These are phyloP conservation scores for Senecio squalidus DNA, from an alignment of 140 eudicot genomes.

Conservation along the genomic window DNA sequence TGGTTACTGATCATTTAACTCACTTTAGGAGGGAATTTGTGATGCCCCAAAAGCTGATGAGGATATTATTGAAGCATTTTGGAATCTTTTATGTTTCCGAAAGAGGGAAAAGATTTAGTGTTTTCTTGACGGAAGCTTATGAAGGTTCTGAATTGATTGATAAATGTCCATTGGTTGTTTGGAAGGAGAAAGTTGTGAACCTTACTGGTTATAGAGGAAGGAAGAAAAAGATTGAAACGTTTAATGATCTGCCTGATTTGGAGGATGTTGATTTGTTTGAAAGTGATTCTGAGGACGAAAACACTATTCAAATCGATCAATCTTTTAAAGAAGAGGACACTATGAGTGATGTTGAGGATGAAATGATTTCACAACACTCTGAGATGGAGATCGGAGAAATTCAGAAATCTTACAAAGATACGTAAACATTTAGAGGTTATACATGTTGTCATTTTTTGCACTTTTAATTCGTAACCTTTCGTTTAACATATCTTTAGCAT, in stretches of 20 bases:
- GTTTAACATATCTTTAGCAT: neutral
- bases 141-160: conserved; percentile 78
- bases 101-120: conserved; percentile 88
- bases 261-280: conserved; percentile 48
- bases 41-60: conserved; percentile 42
- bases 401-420: conserved; percentile 47
- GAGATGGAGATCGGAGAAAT: conserved; percentile 82
- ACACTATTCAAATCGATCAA: conserved; percentile 6
- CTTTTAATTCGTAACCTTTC: neutral
- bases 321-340: conserved; percentile 20
- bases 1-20: conserved; percentile 72
- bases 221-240: conserved; percentile 56
- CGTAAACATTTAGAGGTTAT: conserved; percentile 23
- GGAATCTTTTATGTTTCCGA: conserved; percentile 97
- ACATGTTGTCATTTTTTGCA: conserved; percentile 12
- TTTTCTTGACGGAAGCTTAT: conserved; percentile 82
- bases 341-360: conserved; percentile 42
- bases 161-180: conserved; percentile 69
- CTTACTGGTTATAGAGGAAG: conserved; percentile 22
- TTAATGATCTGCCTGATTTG: conserved; percentile 41
- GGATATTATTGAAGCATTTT: conserved; percentile 77
- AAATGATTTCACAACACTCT: conserved; percentile 23
- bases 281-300: conserved; percentile 64
- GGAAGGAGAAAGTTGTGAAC: conserved; percentile 39
- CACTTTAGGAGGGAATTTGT: conserved; percentile 18